Conservation (phyloP, 495 filamentous ascomycete genomes). For the Haplographium delicatum region DNA sequence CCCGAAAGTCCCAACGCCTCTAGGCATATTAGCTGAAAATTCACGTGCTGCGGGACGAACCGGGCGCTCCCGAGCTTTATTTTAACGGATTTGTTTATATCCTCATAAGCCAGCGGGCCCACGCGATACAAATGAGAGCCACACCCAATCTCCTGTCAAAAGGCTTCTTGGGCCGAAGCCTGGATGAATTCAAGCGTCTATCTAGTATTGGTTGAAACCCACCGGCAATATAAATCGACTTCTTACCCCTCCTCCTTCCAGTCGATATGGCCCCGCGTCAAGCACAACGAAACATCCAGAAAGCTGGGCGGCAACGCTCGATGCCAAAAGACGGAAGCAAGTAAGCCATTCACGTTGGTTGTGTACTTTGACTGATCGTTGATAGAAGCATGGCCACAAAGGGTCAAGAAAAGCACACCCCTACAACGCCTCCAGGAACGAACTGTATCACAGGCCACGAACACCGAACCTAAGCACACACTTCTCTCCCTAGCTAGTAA, state of each 20-base stretch:
- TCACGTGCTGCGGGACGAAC: too few relatives aligned
- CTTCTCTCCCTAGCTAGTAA: constrained; percentile 15
- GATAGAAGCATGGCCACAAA: constrained; percentile 9
- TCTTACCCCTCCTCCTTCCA: constrained; percentile 20
- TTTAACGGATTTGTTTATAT: too few relatives aligned
- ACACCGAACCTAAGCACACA: constrained; percentile 10
- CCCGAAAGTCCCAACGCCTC: too few relatives aligned
- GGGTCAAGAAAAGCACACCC: constrained; percentile 20
- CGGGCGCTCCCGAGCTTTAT: too few relatives aligned
- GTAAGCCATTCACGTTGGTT: constrained; percentile 7
- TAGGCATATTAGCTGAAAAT: too few relatives aligned
- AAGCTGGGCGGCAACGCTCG: constrained; percentile 19
- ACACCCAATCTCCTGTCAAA: constrained; percentile 10
- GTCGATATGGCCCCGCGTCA: constrained; percentile 26
- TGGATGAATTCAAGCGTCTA: constrained; percentile 26
- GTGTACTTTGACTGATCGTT: constrained; percentile 18
- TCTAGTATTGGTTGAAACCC: constrained; percentile 20
- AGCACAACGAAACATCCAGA: constrained; percentile 23
- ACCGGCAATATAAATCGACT: constrained; percentile 22
- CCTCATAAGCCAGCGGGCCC: too few relatives aligned
- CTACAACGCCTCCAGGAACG: constrained; percentile 17
- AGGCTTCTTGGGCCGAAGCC: constrained; percentile 27
- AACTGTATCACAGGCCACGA: constrained; percentile 17
- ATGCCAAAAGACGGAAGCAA: constrained; percentile 15
- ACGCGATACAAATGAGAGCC: too few relatives aligned